Percentiles rank a stretch among this genome's conserved stretches.
These are phyloP conservation scores for Cylindrotheca closterium DNA, from an alignment of 108 stramenopile genomes.

Conservation along the genomic window DNA sequence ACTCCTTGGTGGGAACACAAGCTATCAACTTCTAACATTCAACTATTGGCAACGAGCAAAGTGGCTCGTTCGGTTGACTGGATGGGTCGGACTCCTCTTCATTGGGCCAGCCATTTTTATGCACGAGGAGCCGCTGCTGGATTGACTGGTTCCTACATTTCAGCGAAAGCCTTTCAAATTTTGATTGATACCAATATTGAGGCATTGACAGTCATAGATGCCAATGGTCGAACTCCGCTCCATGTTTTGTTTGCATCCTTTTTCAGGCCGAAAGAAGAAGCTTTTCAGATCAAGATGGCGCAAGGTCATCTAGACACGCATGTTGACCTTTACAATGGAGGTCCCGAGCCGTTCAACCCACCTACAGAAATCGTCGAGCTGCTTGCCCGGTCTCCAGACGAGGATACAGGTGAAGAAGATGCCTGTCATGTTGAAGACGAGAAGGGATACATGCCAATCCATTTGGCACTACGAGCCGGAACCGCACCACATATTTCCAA, in stretches of 20 bases:
- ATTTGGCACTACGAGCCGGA: slow-evolving; percentile 39
- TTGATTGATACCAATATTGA: slow-evolving; percentile 44
- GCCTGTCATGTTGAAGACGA: slow-evolving; percentile 41
- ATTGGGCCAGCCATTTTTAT: slow-evolving; percentile 51
- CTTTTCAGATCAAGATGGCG: slow-evolving; percentile 16
- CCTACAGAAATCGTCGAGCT: slow-evolving; percentile 36
- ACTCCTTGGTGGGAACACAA: slow-evolving; percentile 35
- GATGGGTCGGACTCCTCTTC: slow-evolving; percentile 44
- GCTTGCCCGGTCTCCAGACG: slow-evolving; percentile 37
- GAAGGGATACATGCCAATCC: slow-evolving; percentile 42
- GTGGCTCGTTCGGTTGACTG: slow-evolving; percentile 39
- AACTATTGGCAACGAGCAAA: slow-evolving; percentile 34
- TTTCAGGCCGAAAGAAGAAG: slow-evolving; percentile 23
- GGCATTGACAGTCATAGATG: slow-evolving; percentile 28
- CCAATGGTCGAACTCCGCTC: slow-evolving; percentile 40
- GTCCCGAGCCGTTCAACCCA: slow-evolving; percentile 37
- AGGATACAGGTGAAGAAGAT: slow-evolving; percentile 9
- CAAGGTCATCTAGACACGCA: slow-evolving; percentile 20
- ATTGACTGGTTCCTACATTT: slow-evolving; percentile 8
- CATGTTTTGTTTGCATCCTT: slow-evolving; percentile 42
- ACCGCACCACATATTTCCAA: slow-evolving; percentile 28
- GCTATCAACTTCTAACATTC: slow-evolving; percentile 24
- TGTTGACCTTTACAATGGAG: slow-evolving; percentile 30
- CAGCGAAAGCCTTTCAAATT: slow-evolving; percentile 36
- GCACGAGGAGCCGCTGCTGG: slow-evolving; percentile 4